These are phyloP conservation scores for Ophioceras dolichostomum DNA, from an alignment of 2,329 filamentous ascomycete species.

Conservation along the genomic window DNA sequence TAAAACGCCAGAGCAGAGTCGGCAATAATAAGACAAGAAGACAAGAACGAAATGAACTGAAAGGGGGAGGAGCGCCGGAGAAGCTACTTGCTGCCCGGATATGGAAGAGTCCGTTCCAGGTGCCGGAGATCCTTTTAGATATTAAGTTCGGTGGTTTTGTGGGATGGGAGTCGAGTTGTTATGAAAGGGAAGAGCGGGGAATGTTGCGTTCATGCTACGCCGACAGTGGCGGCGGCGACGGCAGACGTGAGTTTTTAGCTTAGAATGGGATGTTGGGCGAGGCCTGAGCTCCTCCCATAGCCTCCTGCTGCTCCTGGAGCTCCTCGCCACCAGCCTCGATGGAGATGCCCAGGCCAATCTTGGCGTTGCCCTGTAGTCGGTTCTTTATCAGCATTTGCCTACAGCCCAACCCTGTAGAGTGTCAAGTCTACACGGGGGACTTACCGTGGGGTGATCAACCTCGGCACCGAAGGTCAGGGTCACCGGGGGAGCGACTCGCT, in stretches of 20 bases:
- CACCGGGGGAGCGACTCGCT: slow-evolving; percentile 86
- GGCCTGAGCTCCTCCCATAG: slow-evolving; percentile 33
- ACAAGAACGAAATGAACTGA: background rate
- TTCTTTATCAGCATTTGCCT: slow-evolving; percentile 14
- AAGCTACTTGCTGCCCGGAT: background rate
- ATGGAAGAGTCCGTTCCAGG: background rate
- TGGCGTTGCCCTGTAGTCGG: slow-evolving; percentile 66
- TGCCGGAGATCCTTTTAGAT: slow-evolving; percentile 3
- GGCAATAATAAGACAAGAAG: slow-evolving; percentile 3
- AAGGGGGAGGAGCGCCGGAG: background rate
- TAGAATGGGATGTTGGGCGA: slow-evolving; percentile 55
- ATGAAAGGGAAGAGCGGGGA: background rate
- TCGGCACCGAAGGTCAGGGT: slow-evolving; percentile 92
- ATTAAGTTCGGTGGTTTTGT: background rate
- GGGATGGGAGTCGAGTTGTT: too few species aligned
- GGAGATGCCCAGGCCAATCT: slow-evolving; percentile 87
- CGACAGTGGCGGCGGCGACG: too few species aligned
- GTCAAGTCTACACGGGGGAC: slow-evolving; percentile 28
- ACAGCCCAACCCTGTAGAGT: background rate
- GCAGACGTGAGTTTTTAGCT: too few species aligned
- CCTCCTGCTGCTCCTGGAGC: slow-evolving; percentile 73
- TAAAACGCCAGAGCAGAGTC: background rate
- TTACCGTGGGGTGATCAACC: slow-evolving; percentile 89
- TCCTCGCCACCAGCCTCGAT: slow-evolving; percentile 79
- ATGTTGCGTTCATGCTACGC: too few species aligned